Conservation (phyloP, 78 protist species). For the Bodo saltans region DNA sequence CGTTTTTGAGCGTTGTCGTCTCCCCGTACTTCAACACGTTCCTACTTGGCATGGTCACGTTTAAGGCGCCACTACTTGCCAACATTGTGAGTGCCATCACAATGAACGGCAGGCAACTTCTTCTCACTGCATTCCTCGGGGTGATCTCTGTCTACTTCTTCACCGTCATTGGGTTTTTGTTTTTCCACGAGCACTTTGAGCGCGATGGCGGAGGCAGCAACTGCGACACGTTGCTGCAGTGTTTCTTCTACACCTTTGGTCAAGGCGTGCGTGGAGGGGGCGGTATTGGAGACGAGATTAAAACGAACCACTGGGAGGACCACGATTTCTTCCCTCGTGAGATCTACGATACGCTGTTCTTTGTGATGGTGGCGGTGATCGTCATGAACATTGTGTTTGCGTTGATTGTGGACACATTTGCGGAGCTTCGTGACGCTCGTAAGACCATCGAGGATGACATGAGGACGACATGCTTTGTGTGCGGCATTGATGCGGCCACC, state of each 20-base stretch:
- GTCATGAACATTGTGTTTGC: slow-evolving; percentile 56
- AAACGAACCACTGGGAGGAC: neutral
- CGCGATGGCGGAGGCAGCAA: neutral
- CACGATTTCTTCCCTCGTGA: neutral
- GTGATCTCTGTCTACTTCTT: slow-evolving; percentile 20
- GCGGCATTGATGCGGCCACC: slow-evolving; percentile 24
- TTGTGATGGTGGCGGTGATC: slow-evolving; percentile 45
- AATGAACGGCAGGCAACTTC: slow-evolving; percentile 27
- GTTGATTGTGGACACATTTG: slow-evolving; percentile 67
- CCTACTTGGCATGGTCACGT: neutral
- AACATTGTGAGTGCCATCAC: slow-evolving; percentile 21
- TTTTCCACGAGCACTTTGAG: neutral
- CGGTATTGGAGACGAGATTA: slow-evolving; percentile 45
- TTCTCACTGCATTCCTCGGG: slow-evolving; percentile 28
- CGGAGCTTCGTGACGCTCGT: slow-evolving; percentile 54
- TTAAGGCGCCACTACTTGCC: neutral
- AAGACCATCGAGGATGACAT: neutral
- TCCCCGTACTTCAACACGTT: slow-evolving; percentile 26
- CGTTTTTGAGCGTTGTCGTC: neutral
- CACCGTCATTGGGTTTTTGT: slow-evolving; percentile 31
- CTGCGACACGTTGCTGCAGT: slow-evolving; percentile 30
- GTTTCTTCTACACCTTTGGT: slow-evolving; percentile 3
- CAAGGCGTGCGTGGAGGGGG: slow-evolving; percentile 44
- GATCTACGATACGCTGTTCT: slow-evolving; percentile 17
- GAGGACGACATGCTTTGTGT: slow-evolving; percentile 27